Evolutionary conservation across 805 yeast genomes (phyloP), one percentile per base, ranked within the genome.

Genomic region (Lachancea waltii): DNA sequence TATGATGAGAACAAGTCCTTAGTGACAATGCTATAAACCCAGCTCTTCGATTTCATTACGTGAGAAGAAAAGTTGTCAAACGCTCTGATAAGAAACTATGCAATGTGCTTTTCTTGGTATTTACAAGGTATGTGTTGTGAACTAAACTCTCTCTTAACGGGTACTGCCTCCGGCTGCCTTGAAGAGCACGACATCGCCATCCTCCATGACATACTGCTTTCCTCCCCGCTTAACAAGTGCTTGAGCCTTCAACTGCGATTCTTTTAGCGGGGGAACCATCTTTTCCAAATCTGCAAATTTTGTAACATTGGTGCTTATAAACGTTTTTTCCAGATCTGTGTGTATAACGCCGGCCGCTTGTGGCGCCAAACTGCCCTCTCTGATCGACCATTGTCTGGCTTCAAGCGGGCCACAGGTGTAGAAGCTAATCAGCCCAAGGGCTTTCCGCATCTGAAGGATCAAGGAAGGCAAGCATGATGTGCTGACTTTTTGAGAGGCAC

Each of bases 301-400:
- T 54, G 75, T 70, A 20, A 87, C 83, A 41, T 79, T 77, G 7
- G 92, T 94, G 54, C 76, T 74, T 33, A 87, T 76, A 57, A 87
- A 87, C 0, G 94, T 83, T 51, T 79, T 75, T 63, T 81, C 79
- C 39, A 86, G 64, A 58, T 86, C 96, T 1, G 85, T 81, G 58
- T 87, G 96, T 43, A 87, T 87, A 23, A 81, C 80, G 16, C 89
- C 94, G 1, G 96, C 96, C 2, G 95, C 95, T 45, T 84, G 84
- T 26, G 90, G 89, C 2, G 95, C 95, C 25, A 76, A 73, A 13
- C 82, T 73, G 21, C 86, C 85, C 36, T 69, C 68, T 55, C 89
- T 72, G 38, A 87, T 70, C 13, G 87, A 82, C 97, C 97, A 87
- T 59, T 87, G 95, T 53, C 90, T 69, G 7, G 83, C 89, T 62